Base-by-base conservation (phyloP, 176 grass and related monocot species). In the Bolboschoenus planiculmis region DNA sequence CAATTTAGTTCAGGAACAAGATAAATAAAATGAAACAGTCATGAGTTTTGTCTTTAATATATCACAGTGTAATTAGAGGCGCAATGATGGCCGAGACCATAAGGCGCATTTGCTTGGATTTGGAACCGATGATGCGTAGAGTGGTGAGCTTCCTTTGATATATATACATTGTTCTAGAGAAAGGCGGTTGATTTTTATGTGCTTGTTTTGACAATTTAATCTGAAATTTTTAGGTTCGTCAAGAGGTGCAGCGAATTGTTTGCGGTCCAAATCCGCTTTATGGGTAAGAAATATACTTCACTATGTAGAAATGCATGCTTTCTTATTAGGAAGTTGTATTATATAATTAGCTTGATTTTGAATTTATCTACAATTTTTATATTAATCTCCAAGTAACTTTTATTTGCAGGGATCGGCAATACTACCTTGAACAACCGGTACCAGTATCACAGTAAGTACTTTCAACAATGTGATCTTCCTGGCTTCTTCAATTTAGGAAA, bases 221-320 rank as follows among this genome's bases (percentile, higher is more conserved):
- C 16, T 42, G 81, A 42, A 77, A 34, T 30, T 46, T 74, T 75
- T 85, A 97, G 95, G 90, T 97, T 62, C 95, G 85, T 75, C 92
- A 97, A 72, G 97, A 99, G 78, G 97, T 99, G 76, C 88, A 95
- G 51, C 89, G 84, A 85, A 81, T 90, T 88, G 84, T 99, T 80
- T 62, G 53, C 14, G 56, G 79, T 63, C 18, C 10, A 29, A 26
- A 90, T 88, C 82, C 91, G 86, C 11, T 87, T 91, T 86, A 87
- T 87, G 40, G 92, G 88, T 85, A 88, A 86, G 4, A 46, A 68
- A 11, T 51, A 83, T 60, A 89, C 84, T 89, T 91, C 86, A 79
- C 71, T 33, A 35, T 27, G 36, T 48, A 40, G 76, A 62, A 73
- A 3, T 5, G 0, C 46, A 63, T 85, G 24, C 61, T 76, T 58